These are phyloP conservation scores for Trichoderma sp. DNA, from an alignment of 2,329 filamentous ascomycete species.

Conservation along the genomic window DNA sequence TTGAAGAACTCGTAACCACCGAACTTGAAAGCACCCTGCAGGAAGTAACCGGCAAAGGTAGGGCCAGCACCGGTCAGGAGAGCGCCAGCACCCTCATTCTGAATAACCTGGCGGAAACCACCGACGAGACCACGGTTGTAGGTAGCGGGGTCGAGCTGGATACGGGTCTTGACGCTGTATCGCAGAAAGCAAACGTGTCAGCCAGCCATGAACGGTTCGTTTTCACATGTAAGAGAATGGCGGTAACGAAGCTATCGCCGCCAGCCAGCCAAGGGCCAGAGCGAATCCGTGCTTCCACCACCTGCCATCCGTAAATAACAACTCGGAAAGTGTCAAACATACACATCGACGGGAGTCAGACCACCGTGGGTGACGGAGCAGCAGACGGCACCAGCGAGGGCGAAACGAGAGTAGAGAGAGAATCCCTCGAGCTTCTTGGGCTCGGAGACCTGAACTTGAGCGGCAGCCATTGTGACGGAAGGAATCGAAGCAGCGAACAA, in stretches of 20 bases:
- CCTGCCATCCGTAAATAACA: background rate
- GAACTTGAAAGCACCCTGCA: conserved; percentile 92
- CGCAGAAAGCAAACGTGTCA: conserved; percentile 20
- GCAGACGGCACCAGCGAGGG: conserved; percentile 96
- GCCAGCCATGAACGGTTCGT: conserved; percentile 28
- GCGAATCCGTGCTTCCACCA: background rate
- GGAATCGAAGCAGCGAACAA: conserved; percentile 10
- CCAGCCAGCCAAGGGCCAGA: background rate
- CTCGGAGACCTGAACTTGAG: conserved; percentile 35
- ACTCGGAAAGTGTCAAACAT: conserved; percentile 52
- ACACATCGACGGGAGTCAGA: conserved; percentile 99
- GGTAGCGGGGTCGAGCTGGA: conserved; percentile 86
- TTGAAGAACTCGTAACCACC: conserved; percentile 97
- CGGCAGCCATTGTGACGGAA: conserved; percentile 23
- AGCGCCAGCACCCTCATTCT: conserved; percentile 81
- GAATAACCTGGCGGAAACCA: conserved; percentile 82
- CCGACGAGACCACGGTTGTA: conserved; percentile 88
- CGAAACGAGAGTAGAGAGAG: conserved; percentile 90
- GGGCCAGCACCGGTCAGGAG: conserved; percentile 84
- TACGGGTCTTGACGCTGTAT: conserved; percentile 86
- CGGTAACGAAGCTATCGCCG: background rate
- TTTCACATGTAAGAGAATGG: background rate
- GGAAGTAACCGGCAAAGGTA: conserved; percentile 88
- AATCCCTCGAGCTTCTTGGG: conserved; percentile 52
- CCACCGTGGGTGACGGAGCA: conserved; percentile 97